Base-by-base conservation (phyloP, 2,329 filamentous ascomycete genomes). In the Aspergillus brunneoviolaceus region DNA sequence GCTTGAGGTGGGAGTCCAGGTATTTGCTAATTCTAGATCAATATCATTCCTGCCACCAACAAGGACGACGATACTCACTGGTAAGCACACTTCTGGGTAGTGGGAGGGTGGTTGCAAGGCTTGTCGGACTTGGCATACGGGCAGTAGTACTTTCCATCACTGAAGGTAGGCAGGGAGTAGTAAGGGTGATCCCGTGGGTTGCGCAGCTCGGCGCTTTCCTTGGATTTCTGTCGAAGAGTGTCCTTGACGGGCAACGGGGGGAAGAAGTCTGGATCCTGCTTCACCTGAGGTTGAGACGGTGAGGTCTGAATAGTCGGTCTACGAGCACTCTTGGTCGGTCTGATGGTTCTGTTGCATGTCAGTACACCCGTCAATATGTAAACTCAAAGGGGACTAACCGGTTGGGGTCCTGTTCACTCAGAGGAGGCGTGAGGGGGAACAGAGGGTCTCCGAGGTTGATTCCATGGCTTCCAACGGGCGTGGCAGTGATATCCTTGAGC, bases 1-100 rank as follows among this genome's bases (percentile, higher is more conserved):
- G 94, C 85, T 96, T 96, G 72, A 97, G 79, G 80, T 98, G 94
- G 29, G 94, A 97, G 79, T 98, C 94, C 68, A 98, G 88, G 70
- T 95, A 96, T 84, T 98, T 98, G 85, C 93, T 96, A 74, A 52
- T 55, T 7, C 19, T 3, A 29, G 31, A 61, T 74, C 67, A 67
- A 70, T 63, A 29, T 58, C 25, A 45, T 35, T 52, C 16, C 11
- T 55, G 14, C 11, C 11, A 19, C 11, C 2, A 48, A 62, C 67
- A 61, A 63, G 53, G n/a, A 11, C 4, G 11, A n/a, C 16, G 10
- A 7, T 23, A 80, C 91, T 85, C 89, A 96, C 93, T 97, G 93
- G 75, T 97, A 98, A 80, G 96, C 96, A 87, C 94, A 97, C 86
- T 97, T 97, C 69, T 98, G 90, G 81, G 96, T 95, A 73, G 96